Evolutionary conservation across 495 filamentous ascomycete genomes (phyloP), one percentile per base, ranked within the genome.

Genomic region (Hypomontagnella submonticulosa): DNA sequence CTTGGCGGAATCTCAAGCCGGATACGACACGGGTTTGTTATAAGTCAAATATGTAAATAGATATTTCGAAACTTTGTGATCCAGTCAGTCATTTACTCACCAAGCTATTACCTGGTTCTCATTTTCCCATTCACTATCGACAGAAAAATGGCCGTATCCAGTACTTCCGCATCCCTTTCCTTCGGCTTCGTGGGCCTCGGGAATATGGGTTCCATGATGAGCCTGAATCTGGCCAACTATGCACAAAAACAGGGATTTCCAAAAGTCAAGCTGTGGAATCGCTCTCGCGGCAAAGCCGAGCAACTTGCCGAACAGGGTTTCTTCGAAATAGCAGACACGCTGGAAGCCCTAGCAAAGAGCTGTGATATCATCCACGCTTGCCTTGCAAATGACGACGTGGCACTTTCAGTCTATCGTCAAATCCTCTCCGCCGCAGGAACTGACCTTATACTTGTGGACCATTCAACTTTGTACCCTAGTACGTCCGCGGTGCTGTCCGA

Each of bases 201-300:
- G 16, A 57, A 57, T 47, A 47, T 57, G 54, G 54, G 54, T 18
- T 47, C 16, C 30, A 32, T 57, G 42, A 57, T 57, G 54, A 57
- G 54, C 12, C 20, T 23, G 11, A 57, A 57, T 12, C 18, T 57
- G 4, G 54, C 54, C 8, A n/a, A 16, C 42, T 57, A 47, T 11
- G 54, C 54, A 9, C 54, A 57, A 23, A 57, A 47, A 5, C 30
- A 47, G 27, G 54, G 54, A 15, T 48, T 47, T 15, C 42, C 54
- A 38, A 57, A 48, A 18, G 54, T 57, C 12, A 57, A 57, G 19
- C 33, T 57, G 38, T 57, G 54, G 54, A 57, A 57, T 38, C 54
- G 54, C 15, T 57, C 54, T 48, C 54, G 42, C 19, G n/a, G 54
- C 10, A 57, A 57, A 13, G 42, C 42, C 33, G 33, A 57, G 7